phyloP scores from a whole-genome alignment of 2,329 filamentous ascomycete species.

The Talaromyces amestolkiae region DNA sequence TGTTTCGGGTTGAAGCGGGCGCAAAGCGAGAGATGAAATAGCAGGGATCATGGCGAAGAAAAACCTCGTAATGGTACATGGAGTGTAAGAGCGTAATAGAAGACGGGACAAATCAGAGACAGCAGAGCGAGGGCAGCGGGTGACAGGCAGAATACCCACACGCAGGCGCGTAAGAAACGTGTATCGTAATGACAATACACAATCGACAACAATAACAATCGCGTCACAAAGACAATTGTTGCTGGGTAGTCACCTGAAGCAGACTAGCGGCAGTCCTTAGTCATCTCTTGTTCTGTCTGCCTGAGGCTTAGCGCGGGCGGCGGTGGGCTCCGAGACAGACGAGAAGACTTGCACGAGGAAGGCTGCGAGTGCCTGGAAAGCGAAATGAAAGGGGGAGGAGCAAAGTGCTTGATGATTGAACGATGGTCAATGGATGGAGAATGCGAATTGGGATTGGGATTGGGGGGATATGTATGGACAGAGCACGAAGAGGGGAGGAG shows the following conservation, averaged over 20 bases:
- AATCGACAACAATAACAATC: not conserved
- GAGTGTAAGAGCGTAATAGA: not conserved
- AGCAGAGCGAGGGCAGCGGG: not conserved
- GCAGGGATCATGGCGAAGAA: conserved; percentile 2
- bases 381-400: not conserved
- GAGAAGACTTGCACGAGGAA: conserved; percentile 2
- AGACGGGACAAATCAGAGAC: not conserved
- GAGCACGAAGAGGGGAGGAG: not conserved
- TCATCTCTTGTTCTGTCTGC: not conserved
- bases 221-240: conserved; percentile 7
- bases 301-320: not conserved
- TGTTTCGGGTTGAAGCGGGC: conserved; percentile 5
- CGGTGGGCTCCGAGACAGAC: not conserved
- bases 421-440: conserved; percentile 2
- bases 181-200: conserved; percentile 4
- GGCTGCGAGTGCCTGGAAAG: not conserved
- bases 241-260: conserved; percentile 7
- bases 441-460: conserved; percentile 17
- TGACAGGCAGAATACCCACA: not conserved
- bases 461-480: conserved; percentile 18
- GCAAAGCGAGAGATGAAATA: not conserved
- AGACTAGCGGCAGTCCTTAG: conserved; percentile 2
- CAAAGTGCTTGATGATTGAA: not conserved
- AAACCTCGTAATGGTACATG: not conserved
- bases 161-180: not conserved